Evolutionary conservation across 352 stramenopile genomes (phyloP).

Genomic region (Phytophthora multivora): DNA sequence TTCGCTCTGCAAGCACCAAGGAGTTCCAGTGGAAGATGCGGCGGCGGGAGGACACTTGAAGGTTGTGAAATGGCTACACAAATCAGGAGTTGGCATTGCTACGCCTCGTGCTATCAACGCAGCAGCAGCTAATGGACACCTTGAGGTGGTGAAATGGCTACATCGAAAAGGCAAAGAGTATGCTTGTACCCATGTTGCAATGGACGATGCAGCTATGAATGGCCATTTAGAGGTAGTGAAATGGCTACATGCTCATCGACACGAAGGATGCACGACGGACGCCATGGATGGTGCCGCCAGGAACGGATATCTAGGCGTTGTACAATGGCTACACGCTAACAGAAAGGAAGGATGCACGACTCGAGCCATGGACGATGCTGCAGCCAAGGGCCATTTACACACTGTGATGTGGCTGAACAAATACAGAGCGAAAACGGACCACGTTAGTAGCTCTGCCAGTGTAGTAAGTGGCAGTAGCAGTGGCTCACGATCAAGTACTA

Average conservation of each 20-base stretch:
- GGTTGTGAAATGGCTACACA: conserved; percentile 40
- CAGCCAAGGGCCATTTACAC: conserved; percentile 36
- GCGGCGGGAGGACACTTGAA: conserved; percentile 26
- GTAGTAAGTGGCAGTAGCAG: conserved; percentile 23
- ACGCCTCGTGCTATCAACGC: conserved; percentile 30
- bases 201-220: conserved; percentile 48
- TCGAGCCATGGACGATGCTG: conserved; percentile 44
- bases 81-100: conserved; percentile 27
- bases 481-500: conserved; percentile 7
- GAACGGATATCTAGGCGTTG: conserved; percentile 33
- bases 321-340: conserved; percentile 39
- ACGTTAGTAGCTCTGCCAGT: conserved; percentile 9
- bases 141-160: conserved; percentile 37
- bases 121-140: conserved; percentile 30
- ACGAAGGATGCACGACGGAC: conserved; percentile 25
- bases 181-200: conserved; percentile 32
- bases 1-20: conserved; percentile 26
- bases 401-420: conserved; percentile 43
- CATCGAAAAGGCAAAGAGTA: conserved; percentile 31
- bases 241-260: conserved; percentile 33
- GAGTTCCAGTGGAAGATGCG: conserved; percentile 30
- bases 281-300: conserved; percentile 37
- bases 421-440: conserved; percentile 18
- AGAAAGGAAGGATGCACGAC: conserved; percentile 35
- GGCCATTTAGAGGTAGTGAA: conserved; percentile 42